phyloP scores from a whole-genome alignment of 2,329 filamentous ascomycete species.

The Neophaeococcomyces mojaviensis region DNA sequence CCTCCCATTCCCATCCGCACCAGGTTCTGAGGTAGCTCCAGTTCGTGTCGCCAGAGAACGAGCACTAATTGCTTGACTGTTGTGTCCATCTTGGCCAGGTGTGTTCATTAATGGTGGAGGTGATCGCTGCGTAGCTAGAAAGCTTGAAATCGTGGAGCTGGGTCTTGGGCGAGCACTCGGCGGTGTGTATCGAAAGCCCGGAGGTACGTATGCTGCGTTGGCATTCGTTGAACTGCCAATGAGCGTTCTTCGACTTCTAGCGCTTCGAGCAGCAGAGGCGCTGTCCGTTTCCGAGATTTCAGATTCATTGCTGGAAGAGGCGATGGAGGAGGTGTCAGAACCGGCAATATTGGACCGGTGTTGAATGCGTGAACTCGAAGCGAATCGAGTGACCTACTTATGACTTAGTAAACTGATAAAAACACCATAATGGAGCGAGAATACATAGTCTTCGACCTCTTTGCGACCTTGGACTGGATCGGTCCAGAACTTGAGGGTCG shows the following conservation, averaged over 20 bases:
- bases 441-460: slow-evolving; percentile 1
- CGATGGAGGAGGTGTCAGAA: neutral
- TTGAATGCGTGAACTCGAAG: neutral
- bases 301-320: neutral
- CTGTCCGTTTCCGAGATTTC: neutral
- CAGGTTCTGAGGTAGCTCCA: neutral
- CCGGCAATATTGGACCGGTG: neutral
- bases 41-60: neutral
- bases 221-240: neutral
- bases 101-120: neutral
- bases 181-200: neutral
- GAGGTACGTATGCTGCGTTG: neutral
- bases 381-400: slow-evolving; percentile 1
- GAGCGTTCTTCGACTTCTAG: neutral
- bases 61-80: neutral
- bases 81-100: neutral
- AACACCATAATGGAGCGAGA: neutral
- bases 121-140: neutral
- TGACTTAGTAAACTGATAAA: neutral
- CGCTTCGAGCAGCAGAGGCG: neutral
- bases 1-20: neutral
- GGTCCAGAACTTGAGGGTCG: slow-evolving; percentile 7
- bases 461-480: neutral
- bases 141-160: neutral
- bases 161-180: neutral